phyloP scores from a whole-genome alignment of 139 green algal genomes.

The Chlorokybus atmophyticus region DNA sequence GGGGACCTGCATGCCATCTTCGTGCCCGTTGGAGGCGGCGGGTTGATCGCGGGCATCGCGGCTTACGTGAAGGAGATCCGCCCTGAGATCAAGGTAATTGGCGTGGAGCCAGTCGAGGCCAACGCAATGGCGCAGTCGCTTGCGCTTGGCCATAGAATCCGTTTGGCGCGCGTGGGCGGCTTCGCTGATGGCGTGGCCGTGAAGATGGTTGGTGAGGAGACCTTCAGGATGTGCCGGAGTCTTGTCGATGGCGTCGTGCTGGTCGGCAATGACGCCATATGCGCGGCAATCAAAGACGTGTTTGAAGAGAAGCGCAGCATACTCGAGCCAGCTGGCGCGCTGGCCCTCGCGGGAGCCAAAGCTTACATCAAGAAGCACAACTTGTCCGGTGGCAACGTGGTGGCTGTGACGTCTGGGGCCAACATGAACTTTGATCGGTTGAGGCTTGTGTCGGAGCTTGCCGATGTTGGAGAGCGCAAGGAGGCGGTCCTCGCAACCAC shows the following conservation, averaged over 20 bases:
- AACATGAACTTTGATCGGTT: conserved; percentile 98
- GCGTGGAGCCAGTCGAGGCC: conserved; percentile 81
- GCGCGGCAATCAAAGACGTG: conserved; percentile 70
- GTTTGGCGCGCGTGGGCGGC: conserved; percentile 52
- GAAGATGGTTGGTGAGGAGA: conserved; percentile 73
- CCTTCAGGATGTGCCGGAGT: conserved; percentile 74
- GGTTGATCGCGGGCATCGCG: conserved; percentile 80
- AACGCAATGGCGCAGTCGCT: conserved; percentile 87
- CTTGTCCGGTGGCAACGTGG: conserved; percentile 30
- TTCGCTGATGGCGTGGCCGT: conserved; percentile 91
- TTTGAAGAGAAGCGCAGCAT: conserved; percentile 32
- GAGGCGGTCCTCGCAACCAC: conserved; percentile 74
- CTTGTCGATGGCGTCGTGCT: conserved; percentile 81
- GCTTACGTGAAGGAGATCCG: conserved; percentile 74
- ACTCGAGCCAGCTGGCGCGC: conserved; percentile 75
- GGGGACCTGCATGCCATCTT: conserved; percentile 71
- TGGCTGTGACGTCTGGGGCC: conserved; percentile 53
- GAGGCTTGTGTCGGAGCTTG: conserved; percentile 81
- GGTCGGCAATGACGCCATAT: conserved; percentile 72
- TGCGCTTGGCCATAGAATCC: conserved; percentile 26
- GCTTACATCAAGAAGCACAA: conserved; percentile 52
- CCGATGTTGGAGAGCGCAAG: conserved; percentile 59
- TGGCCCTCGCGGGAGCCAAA: conserved; percentile 77
- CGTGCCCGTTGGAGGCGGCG: conserved; percentile 77
- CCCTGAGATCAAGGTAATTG: conserved; percentile 61